phyloP scores from a whole-genome alignment of 257 asterid species.

The Catharanthus roseus region DNA sequence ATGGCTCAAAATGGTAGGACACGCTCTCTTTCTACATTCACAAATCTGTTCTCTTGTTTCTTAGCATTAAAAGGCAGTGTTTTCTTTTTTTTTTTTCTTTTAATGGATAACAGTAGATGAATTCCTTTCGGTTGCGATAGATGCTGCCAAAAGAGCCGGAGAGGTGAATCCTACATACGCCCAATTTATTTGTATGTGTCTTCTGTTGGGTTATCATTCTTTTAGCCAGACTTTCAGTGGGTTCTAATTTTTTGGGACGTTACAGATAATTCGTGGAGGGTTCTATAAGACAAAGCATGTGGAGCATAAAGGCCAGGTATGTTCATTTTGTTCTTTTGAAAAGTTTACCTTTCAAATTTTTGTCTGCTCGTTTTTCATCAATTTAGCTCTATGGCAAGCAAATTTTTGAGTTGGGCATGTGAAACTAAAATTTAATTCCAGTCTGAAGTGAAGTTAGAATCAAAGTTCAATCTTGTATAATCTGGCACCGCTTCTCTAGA shows the following conservation, averaged over 20 bases:
- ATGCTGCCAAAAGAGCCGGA: constrained; percentile 70
- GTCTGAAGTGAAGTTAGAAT: background rate
- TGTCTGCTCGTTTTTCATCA: background rate
- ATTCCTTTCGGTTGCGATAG: constrained; percentile 54
- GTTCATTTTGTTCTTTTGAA: background rate
- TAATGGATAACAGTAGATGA: constrained; percentile 37
- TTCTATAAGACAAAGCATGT: constrained; percentile 63
- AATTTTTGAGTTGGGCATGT: background rate
- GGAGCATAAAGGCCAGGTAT: constrained; percentile 81
- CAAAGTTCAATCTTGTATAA: background rate
- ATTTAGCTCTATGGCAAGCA: background rate
- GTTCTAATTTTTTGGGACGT: constrained; percentile 8
- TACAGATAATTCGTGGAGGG: constrained; percentile 62
- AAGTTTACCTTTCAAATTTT: background rate
- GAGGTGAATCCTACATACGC: constrained; percentile 34
- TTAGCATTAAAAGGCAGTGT: background rate
- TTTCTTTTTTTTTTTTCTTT: background rate
- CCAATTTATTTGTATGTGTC: background rate
- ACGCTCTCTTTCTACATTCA: background rate
- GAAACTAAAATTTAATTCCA: background rate
- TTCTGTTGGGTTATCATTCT: background rate
- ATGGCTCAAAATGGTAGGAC: constrained; percentile 58
- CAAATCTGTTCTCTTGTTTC: background rate
- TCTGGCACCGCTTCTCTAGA: background rate
- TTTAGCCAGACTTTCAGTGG: constrained; percentile 6